Evolutionary conservation across 495 filamentous ascomycete genomes (phyloP).

Genomic region (Jackrogersella minutella): DNA sequence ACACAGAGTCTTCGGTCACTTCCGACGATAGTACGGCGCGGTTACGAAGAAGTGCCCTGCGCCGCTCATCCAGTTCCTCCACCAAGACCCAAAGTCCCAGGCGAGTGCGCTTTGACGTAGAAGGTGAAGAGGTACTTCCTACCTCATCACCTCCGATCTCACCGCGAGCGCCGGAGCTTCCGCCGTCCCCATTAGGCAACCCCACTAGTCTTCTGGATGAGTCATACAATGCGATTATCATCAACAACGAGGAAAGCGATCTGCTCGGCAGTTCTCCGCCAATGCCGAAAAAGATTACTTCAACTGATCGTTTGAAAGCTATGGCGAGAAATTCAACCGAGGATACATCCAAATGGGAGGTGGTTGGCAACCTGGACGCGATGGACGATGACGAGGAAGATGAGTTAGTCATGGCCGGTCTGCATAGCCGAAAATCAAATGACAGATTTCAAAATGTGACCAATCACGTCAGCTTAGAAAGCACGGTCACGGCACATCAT

Average conservation of each 20-base stretch:
- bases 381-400: slow-evolving; percentile 47
- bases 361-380: slow-evolving; percentile 45
- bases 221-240: slow-evolving; percentile 35
- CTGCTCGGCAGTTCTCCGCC: slow-evolving; percentile 53
- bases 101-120: slow-evolving; percentile 62
- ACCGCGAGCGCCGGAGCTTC: slow-evolving; percentile 27
- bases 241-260: slow-evolving; percentile 42
- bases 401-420: slow-evolving; percentile 43
- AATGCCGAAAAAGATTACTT: slow-evolving; percentile 54
- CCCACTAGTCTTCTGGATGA: slow-evolving; percentile 39
- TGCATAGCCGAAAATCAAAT: slow-evolving; percentile 33
- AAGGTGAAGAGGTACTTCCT: slow-evolving; percentile 61
- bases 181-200: slow-evolving; percentile 31
- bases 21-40: slow-evolving; percentile 54
- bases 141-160: slow-evolving; percentile 53
- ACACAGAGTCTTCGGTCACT: slow-evolving; percentile 50
- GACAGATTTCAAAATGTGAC: slow-evolving; percentile 1
- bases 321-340: slow-evolving; percentile 55
- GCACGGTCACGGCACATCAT: slow-evolving; percentile 26
- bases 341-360: slow-evolving; percentile 53
- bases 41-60: slow-evolving; percentile 57
- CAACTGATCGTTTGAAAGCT: slow-evolving; percentile 55
- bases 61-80: slow-evolving; percentile 55
- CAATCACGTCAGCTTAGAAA: not conserved
- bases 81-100: slow-evolving; percentile 57